phyloP scores from a whole-genome alignment of 2,329 filamentous ascomycete species.

The Helotiales sp. region DNA sequence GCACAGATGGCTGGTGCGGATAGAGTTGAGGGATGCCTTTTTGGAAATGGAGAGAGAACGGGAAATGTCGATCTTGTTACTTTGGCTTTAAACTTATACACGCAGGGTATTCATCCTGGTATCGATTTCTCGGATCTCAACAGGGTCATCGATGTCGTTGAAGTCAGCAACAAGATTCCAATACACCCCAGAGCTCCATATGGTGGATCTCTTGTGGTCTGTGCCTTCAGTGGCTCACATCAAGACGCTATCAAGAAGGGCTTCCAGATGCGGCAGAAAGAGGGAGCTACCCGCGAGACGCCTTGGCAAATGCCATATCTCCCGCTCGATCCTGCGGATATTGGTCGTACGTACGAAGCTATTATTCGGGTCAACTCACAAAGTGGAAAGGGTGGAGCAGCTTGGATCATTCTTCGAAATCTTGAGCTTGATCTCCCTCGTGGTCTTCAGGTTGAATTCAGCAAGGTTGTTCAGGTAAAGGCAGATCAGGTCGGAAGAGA shows the following conservation, averaged over 20 bases:
- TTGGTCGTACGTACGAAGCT: conserved; percentile 95
- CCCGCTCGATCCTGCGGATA: conserved; percentile 88
- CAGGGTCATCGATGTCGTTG: conserved; percentile 82
- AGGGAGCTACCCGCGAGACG: conserved; percentile 60
- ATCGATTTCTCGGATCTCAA: conserved; percentile 92
- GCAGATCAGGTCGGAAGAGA: conserved; percentile 83
- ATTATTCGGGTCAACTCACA: conserved; percentile 98
- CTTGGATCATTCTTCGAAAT: conserved; percentile 89
- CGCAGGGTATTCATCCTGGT: conserved; percentile 80
- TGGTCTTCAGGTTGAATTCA: conserved; percentile 89
- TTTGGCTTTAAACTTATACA: conserved; percentile 90
- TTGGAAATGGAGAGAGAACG: conserved; percentile 93
- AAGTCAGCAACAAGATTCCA: conserved; percentile 92
- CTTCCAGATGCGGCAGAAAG: conserved; percentile 68
- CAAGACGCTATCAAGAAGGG: conserved; percentile 97
- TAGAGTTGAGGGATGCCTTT: conserved; percentile 89
- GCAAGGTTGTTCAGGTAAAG: conserved; percentile 77
- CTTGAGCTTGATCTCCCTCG: conserved; percentile 91
- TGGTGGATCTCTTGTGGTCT: conserved; percentile 86
- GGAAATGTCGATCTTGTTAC: conserved; percentile 96
- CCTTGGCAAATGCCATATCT: conserved; percentile 88
- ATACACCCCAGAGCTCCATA: conserved; percentile 89
- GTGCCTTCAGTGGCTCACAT: conserved; percentile 87
- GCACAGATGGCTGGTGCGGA: conserved; percentile 97
- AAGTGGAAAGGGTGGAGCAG: conserved; percentile 89